Evolutionary conservation across 148 eudicot species (phyloP), one percentile per base, ranked within the genome.

Genomic region (Rhododendron ferrugineum): DNA sequence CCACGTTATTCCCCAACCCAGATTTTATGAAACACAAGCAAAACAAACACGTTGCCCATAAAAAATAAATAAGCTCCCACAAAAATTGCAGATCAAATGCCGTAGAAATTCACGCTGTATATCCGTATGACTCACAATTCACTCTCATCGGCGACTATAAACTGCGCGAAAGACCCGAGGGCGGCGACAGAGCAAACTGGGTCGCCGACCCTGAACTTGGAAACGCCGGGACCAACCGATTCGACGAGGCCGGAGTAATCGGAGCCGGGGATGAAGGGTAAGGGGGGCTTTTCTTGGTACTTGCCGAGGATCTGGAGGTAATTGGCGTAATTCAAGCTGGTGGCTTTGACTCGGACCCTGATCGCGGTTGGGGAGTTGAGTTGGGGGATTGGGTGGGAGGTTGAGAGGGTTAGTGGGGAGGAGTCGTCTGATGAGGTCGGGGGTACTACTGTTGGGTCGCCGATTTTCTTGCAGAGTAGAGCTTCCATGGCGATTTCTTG

Each of bases 281-380:
- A 84, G 0, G 92, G 86, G 11, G 90, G 89, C 76, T 94, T 95
- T 87, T 97, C 99, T 83, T 97, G 99, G 85, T 97, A 97, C 79
- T 97, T 97, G 58, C 98, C 99, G 5, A 90, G 90, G 11, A 97
- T 47, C 86, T 95, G 98, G 40, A 95, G 94, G 91, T 92, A 97
- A 88, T 91, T 95, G 23, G 98, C 98, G 89, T 84, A 97, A 54
- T 95, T 97, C 85, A 97, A 86, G 91, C 99, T 97, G 18, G 95
- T 92, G 20, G 98, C 96, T 18, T 84, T 88, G 68, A 97, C 93
- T 84, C 93, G 85, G 49, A 97, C 89, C 84, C 92, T 85, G 10
- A 97, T 89, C 2, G 91, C 50, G 3, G 93, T 91, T 22, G 98
- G 91, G 0, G 98, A 89, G 0, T 84, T 88, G 5, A 94, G 88